phyloP scores from a whole-genome alignment of 495 filamentous ascomycete genomes.

The Penicillium soppii region DNA sequence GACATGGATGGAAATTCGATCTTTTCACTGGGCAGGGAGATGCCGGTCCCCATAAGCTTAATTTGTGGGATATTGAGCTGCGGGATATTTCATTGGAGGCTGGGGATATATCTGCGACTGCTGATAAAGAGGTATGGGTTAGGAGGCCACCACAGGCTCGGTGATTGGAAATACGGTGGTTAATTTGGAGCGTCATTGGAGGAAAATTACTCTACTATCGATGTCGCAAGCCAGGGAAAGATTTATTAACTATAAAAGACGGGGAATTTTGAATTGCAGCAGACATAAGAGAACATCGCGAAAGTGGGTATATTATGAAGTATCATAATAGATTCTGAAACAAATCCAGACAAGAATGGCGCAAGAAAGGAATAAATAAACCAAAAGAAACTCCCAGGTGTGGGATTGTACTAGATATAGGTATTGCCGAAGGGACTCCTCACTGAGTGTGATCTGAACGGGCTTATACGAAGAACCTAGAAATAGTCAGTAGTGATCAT shows the following conservation, averaged over 20 bases:
- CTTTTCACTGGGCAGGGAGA: slow-evolving; percentile 46
- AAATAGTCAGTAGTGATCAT: not conserved
- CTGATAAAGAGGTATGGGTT: slow-evolving; percentile 50
- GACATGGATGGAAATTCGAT: slow-evolving; percentile 55
- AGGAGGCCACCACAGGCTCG: not conserved
- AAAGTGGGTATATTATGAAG: slow-evolving; percentile 4
- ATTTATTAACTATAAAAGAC: too few relatives aligned
- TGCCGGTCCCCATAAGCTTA: slow-evolving; percentile 42
- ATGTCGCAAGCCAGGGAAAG: too few relatives aligned
- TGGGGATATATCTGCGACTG: not conserved
- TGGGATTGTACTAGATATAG: slow-evolving; percentile 4
- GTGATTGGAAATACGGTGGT: not conserved
- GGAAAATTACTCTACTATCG: too few relatives aligned
- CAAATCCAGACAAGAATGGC: not conserved
- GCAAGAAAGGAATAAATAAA: not conserved
- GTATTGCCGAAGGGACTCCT: not conserved
- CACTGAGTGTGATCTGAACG: not conserved
- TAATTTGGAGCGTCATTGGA: not conserved
- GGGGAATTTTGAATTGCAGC: not conserved
- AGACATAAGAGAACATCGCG: not conserved
- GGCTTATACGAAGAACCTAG: slow-evolving; percentile 2
- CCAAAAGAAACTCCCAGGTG: slow-evolving; percentile 3
- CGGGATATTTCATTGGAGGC: slow-evolving; percentile 19
- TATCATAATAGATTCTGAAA: slow-evolving; percentile 4
- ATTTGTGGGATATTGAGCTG: slow-evolving; percentile 49